phyloP scores from a whole-genome alignment of 306 rosid species.

The Sicyos baderoa region DNA sequence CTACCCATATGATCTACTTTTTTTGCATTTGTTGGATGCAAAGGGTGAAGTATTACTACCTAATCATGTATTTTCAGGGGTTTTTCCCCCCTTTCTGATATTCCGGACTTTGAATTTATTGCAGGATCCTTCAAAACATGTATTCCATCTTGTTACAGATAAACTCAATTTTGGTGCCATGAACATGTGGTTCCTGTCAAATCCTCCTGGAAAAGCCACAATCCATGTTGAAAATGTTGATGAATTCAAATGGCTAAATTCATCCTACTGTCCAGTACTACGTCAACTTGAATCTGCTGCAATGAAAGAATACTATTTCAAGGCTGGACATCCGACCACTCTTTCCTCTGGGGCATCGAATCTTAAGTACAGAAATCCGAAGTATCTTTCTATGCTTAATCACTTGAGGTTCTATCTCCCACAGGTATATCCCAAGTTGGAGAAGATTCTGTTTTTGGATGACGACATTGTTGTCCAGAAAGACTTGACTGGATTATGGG shows the following conservation, averaged over 20 bases:
- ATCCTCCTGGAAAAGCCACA: slow-evolving; percentile 95
- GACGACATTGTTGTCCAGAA: slow-evolving; percentile 98
- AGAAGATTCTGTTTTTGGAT: slow-evolving; percentile 86
- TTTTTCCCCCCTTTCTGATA: neutral
- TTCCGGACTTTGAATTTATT: slow-evolving; percentile 24
- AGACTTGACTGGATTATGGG: slow-evolving; percentile 87
- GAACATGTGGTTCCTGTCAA: slow-evolving; percentile 97
- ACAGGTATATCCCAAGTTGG: slow-evolving; percentile 85
- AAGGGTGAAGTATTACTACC: neutral
- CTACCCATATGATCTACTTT: neutral
- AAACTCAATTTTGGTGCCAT: slow-evolving; percentile 98
- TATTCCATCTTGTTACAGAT: slow-evolving; percentile 91
- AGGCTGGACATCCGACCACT: slow-evolving; percentile 77
- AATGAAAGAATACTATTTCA: slow-evolving; percentile 93
- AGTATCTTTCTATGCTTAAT: slow-evolving; percentile 97
- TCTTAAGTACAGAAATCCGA: slow-evolving; percentile 80
- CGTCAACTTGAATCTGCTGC: slow-evolving; percentile 94
- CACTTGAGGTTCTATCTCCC: slow-evolving; percentile 98
- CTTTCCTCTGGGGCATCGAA: slow-evolving; percentile 68
- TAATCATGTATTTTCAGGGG: neutral
- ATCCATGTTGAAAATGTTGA: slow-evolving; percentile 92
- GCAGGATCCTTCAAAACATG: slow-evolving; percentile 95
- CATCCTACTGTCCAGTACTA: slow-evolving; percentile 90
- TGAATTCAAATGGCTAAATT: slow-evolving; percentile 91
- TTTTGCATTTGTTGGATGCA: neutral